Evolutionary conservation across 805 yeast species (phyloP), one percentile per base, ranked within the genome.

Genomic region (Lachancea meyersii): DNA sequence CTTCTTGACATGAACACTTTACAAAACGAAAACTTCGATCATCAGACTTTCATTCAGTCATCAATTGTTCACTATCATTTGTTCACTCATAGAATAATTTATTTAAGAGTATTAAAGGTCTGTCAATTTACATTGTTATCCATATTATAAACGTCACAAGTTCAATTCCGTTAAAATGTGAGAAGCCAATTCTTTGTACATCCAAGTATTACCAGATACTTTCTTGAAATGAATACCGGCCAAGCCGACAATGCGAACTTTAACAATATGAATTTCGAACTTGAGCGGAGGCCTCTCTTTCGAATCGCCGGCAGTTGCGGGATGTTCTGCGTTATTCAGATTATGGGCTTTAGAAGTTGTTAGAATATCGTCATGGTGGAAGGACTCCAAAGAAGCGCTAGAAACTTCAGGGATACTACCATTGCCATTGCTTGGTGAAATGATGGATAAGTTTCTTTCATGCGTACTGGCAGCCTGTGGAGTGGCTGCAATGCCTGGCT

Each of bases 141-240:
- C 19, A 30, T 30, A 10, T 30, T 16, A 5, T 6, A 26, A 23
- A 6, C 19, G 40, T 63, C 60, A 84, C 49, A 85, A 67, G 48
- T 82, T 80, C 60, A 86, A 70, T 51, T 83, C 84, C 46, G 73
- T 73, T 63, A 89, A 74, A 38, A 89, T 83, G 60, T 81, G 86
- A 42, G 91, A 80, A 1, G 97, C 97, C 57, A 89, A 70, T 8
- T 88, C 81, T 69, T 91, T 89, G 67, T 89, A 89, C 67, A 83
- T 77, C 97, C 97, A 89, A 1, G 96, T 86, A 61, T 91, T 88
- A 56, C 97, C 97, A 45, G 85, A 75, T 23, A 89, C 74, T 61
- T 89, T 89, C 72, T 91, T 91, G 70, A 89, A 88, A 62, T 91
- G 97, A 37, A 89, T 89, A 64, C 97, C 97, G 51, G 84, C 88